These are phyloP conservation scores for Globisporangium yorkense DNA, from an alignment of 352 stramenopile species.

Conservation along the genomic window DNA sequence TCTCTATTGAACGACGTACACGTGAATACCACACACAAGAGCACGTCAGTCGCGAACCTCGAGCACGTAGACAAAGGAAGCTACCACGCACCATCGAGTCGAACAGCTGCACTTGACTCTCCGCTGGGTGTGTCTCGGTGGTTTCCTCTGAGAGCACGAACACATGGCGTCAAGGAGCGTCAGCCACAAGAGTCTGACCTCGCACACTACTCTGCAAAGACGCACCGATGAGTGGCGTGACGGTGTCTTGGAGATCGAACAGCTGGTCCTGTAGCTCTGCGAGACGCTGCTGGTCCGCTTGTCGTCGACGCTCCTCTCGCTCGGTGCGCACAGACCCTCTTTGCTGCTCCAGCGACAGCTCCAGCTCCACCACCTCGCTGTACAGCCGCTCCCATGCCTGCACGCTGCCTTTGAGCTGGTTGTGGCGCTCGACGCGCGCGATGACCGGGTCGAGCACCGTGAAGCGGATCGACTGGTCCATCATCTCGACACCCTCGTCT, in stretches of 20 bases:
- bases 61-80: background rate
- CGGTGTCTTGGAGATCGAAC: constrained; percentile 24
- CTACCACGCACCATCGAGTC: constrained; percentile 42
- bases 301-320: constrained; percentile 27
- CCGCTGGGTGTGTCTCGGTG: constrained; percentile 22
- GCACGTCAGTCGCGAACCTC: no score
- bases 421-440: constrained; percentile 44
- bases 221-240: constrained; percentile 39
- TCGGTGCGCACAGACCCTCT: constrained; percentile 24
- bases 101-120: constrained; percentile 46
- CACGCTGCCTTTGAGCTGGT: constrained; percentile 35
- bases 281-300: constrained; percentile 30
- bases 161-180: no score
- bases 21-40: no score
- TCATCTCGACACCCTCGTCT: constrained; percentile 44
- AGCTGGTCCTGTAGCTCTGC: constrained; percentile 33
- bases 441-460: constrained; percentile 64
- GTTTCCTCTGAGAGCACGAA: constrained; percentile 27
- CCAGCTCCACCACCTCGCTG: constrained; percentile 19
- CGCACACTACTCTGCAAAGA: background rate
- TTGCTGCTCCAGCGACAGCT: constrained; percentile 24
- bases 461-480: constrained; percentile 78
- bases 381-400: constrained; percentile 21
- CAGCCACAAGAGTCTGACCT: no score
- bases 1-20: constrained; percentile 17